phyloP scores from a whole-genome alignment of 495 filamentous ascomycete genomes.

The Hypomontagnella monticulosa region DNA sequence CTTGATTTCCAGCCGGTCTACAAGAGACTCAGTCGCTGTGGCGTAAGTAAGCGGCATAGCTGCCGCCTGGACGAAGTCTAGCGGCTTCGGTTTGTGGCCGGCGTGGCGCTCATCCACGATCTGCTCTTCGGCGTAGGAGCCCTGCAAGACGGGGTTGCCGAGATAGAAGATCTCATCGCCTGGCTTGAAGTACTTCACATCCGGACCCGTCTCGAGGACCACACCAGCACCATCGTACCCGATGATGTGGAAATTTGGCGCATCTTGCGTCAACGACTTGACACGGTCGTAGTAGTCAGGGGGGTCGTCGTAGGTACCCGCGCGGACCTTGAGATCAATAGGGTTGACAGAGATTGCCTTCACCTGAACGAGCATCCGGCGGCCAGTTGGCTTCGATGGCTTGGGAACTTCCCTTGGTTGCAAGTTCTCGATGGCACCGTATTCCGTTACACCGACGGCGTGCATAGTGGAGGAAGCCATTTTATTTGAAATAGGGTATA shows the following conservation, averaged over 20 bases:
- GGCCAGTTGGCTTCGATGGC: constrained; percentile 29
- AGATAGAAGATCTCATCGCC: constrained; percentile 37
- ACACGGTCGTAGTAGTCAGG: constrained; percentile 38
- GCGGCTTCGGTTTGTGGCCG: constrained; percentile 31
- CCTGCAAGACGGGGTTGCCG: constrained; percentile 25
- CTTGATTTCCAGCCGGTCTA: constrained; percentile 32
- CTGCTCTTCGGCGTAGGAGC: constrained; percentile 29
- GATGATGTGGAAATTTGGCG: constrained; percentile 38
- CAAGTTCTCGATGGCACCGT: constrained; percentile 35
- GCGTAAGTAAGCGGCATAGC: constrained; percentile 34
- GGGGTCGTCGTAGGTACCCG: constrained; percentile 30
- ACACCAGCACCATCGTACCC: constrained; percentile 58
- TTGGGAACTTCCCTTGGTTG: constrained; percentile 22
- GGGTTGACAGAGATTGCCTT: constrained; percentile 39
- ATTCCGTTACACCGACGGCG: constrained; percentile 30
- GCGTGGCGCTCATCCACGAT: constrained; percentile 37
- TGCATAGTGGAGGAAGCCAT: constrained; percentile 35
- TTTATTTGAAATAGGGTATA: constrained; percentile 5
- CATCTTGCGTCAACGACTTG: constrained; percentile 28
- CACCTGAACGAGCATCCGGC: constrained; percentile 37
- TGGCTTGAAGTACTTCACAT: constrained; percentile 43
- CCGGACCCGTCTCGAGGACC: constrained; percentile 53
- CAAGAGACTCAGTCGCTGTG: constrained; percentile 33
- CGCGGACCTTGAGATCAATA: constrained; percentile 37
- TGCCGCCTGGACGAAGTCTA: constrained; percentile 34